Percentiles rank a stretch among this genome's conserved stretches.
phyloP scores from a whole-genome alignment of 257 asterid species.

The Fraxinus excelsior region DNA sequence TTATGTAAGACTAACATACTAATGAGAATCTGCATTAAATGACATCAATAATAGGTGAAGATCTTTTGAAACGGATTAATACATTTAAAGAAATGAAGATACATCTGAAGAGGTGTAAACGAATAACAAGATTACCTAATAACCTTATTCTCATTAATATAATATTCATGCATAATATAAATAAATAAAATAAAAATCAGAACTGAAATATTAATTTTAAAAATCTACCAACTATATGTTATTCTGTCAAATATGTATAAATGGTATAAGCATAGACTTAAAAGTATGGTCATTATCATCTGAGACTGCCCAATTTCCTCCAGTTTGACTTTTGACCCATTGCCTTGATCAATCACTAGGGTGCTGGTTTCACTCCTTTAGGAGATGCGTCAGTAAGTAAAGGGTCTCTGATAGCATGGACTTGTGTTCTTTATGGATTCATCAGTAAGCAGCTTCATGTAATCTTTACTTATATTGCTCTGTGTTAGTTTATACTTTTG shows the following conservation, averaged over 20 bases:
- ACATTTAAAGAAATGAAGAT: too few relatives aligned
- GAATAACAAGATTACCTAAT: too few relatives aligned
- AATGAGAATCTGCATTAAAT: too few relatives aligned
- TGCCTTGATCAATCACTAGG: neutral
- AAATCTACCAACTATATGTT: too few relatives aligned
- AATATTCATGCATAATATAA: neutral
- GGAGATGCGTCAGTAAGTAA: neutral
- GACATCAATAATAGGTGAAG: too few relatives aligned
- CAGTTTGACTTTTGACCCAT: neutral
- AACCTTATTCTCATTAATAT: neutral
- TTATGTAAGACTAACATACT: too few relatives aligned
- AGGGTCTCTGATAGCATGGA: neutral
- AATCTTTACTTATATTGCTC: neutral
- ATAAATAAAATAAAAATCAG: neutral
- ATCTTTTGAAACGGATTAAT: too few relatives aligned
- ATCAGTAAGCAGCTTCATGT: neutral
- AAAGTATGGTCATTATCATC: neutral
- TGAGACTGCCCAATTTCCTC: neutral
- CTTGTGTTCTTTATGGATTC: neutral
- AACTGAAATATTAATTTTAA: too few relatives aligned
- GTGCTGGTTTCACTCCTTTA: neutral
- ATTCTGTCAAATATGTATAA: neutral
- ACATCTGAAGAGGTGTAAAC: too few relatives aligned
- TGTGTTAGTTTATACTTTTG: neutral
- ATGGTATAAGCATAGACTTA: neutral